Percentiles rank a stretch among this genome's conserved stretches.
These are phyloP conservation scores for Trichoderma sp. DNA, from an alignment of 2,329 filamentous ascomycete genomes.

Conservation along the genomic window DNA sequence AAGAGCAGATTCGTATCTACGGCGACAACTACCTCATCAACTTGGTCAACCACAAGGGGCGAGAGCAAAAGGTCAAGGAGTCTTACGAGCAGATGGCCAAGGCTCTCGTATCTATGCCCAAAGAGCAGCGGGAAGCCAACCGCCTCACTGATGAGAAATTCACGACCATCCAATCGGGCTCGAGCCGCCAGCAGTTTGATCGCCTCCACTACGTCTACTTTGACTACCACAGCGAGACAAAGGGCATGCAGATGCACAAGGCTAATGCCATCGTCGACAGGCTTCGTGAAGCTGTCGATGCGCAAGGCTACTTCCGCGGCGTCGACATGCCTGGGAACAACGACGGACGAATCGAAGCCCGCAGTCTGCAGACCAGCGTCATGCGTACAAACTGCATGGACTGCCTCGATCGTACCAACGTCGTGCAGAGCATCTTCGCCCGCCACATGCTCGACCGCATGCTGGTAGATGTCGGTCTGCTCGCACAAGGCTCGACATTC, in stretches of 20 bases:
- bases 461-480: constrained; percentile 80
- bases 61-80: constrained; percentile 85
- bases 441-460: constrained; percentile 88
- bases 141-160: constrained; percentile 76
- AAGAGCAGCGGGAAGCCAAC: constrained; percentile 69
- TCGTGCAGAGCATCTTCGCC: constrained; percentile 96
- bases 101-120: constrained; percentile 69
- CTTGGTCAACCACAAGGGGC: constrained; percentile 92
- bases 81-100: constrained; percentile 92
- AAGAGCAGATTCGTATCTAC: constrained; percentile 90
- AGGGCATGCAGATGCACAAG: constrained; percentile 90
- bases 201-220: constrained; percentile 96
- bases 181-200: constrained; percentile 68
- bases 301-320: constrained; percentile 90
- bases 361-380: constrained; percentile 81
- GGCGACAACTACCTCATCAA: constrained; percentile 98
- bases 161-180: constrained; percentile 70
- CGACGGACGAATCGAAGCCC: constrained; percentile 75
- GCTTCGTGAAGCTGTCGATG: constrained; percentile 73
- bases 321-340: constrained; percentile 77
- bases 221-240: constrained; percentile 97
- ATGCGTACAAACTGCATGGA: constrained; percentile 99
- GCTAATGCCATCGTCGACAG: constrained; percentile 85
- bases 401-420: constrained; percentile 95
- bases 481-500: constrained; percentile 76